Base-by-base conservation (phyloP, 2,329 filamentous ascomycete genomes). In the Leptographium radiaticola region DNA sequence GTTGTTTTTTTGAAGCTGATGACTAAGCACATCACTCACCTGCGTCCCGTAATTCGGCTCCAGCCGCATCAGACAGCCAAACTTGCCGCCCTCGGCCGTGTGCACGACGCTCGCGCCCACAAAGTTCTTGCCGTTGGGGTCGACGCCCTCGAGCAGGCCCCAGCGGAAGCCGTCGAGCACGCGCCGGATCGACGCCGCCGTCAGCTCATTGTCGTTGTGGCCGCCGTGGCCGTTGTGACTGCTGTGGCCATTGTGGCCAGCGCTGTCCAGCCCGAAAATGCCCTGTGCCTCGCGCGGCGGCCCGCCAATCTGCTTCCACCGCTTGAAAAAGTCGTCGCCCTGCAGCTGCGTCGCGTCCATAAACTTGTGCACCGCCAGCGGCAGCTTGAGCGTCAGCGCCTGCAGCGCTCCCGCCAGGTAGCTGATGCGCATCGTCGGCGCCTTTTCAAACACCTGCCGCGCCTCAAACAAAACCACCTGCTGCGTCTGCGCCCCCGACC, bases 271-370 rank as follows among this genome's bases (percentile, higher is more conserved):
- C 0, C 84, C 82, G 67, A 98, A 94, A 36, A 97, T 89, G 49
- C 79, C 79, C 67, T 98, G 93, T 0, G 87, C 84, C 68, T 98
- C 94, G 34, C 94, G 80, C 1, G 90, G 84, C 2, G 81, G 81
- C 6, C 87, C 89, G 13, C 93, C 93, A 62, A 98, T 97, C 70
- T 98, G 93, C 75, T 95, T 94, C 93, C 93, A 98, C 51, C 94
- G 79, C 75, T 94, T 96, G 79, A 98, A 98, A 70, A 97, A 98
- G 65, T 98, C 93, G 52, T 98, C 93, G 0, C 85, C 82, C 8
- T 80, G 80, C 42, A 98, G 74, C 54, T 93, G 85, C 0, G 93
- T 90, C 0, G 87, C 81, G 58, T 96, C 90, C 89, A 97, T 96
- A 65, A 95, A 98, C 67, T 96, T 95, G 70, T 97, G 91, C 53